These are phyloP conservation scores for Fraxinus sp. DNA, from an alignment of 305 asterid genomes.

Conservation along the genomic window DNA sequence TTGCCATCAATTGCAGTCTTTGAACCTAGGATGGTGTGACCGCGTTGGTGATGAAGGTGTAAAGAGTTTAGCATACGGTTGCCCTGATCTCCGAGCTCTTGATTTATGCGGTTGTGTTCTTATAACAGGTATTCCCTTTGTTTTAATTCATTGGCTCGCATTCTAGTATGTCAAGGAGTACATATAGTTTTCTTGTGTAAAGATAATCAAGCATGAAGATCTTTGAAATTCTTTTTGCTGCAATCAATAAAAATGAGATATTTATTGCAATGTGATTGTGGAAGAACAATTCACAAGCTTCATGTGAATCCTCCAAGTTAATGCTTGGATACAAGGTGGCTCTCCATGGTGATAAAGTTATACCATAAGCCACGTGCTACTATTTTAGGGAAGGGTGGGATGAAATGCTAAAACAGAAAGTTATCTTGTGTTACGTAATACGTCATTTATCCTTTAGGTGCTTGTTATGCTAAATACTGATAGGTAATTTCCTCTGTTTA, in stretches of 20 bases:
- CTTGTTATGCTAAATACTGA: background rate
- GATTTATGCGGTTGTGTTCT: constrained; percentile 91
- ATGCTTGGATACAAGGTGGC: background rate
- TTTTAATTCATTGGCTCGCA: background rate
- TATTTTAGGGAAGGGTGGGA: background rate
- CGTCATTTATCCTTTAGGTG: background rate
- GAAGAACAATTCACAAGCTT: background rate
- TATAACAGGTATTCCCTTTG: constrained; percentile 61
- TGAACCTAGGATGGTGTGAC: constrained; percentile 95
- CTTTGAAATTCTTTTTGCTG: background rate
- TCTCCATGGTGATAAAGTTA: background rate
- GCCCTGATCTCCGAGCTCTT: constrained; percentile 78
- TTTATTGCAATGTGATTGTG: background rate
- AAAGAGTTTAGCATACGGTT: constrained; percentile 91
- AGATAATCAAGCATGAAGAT: background rate
- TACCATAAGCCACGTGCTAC: background rate
- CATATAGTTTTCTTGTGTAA: background rate
- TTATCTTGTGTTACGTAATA: background rate
- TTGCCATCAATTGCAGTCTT: constrained; percentile 69
- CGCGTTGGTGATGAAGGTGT: constrained; percentile 82
- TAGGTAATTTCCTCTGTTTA: background rate
- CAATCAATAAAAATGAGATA: background rate
- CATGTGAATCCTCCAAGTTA: background rate
- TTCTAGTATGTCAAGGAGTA: background rate
- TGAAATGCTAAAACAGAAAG: background rate